Evolutionary conservation across 768 basidiomycete species (phyloP), one percentile per base, ranked within the genome.

Genomic region (Mycena floridula): DNA sequence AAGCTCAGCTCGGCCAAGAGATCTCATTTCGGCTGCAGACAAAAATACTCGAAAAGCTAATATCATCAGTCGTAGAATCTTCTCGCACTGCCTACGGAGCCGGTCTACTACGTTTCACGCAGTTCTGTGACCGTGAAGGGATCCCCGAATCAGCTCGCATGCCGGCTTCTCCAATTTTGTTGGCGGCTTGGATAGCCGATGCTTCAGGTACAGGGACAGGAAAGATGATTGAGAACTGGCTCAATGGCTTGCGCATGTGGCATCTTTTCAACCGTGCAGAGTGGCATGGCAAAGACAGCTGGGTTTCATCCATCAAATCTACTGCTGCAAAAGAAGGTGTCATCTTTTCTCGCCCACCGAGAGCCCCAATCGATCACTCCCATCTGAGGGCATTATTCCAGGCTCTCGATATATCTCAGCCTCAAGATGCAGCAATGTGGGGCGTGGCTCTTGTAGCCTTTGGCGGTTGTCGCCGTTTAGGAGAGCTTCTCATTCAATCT

Each of bases 51-150:
- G 0, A 16, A 9, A 36, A 47, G 1, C 3, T 52, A 6, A 25
- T 43, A 2, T 1, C 2, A 0, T 42, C 49, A 0, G 35, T 28
- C 0, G 28, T 9, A 0, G 16, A 49, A 1, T 38, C 36, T 22
- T 57, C 54, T 0, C 41, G 47, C 1, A 22, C 44, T 3, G 46
- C 49, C 3, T 65, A 65, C 27, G 57, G 59, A 1, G 59, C 60
- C 0, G 62, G 61, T 1, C 40, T 63, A 0, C 49, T 64, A 0
- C 47, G 49, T 0, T 65, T 59, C 18, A 25, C n/a, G n/a, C n/a
- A n/a, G n/a, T n/a, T n/a, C n/a, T n/a, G n/a, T n/a, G n/a, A n/a
- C n/a, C n/a, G n/a, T 2, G 16, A 47, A 0, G 1, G 27, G 2
- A 54, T 63, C 13, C 45, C 62, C 0, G 56, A 63, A 37, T 35